Conservation (phyloP, 2,329 filamentous ascomycete genomes). For the Spiromastix sp. region DNA sequence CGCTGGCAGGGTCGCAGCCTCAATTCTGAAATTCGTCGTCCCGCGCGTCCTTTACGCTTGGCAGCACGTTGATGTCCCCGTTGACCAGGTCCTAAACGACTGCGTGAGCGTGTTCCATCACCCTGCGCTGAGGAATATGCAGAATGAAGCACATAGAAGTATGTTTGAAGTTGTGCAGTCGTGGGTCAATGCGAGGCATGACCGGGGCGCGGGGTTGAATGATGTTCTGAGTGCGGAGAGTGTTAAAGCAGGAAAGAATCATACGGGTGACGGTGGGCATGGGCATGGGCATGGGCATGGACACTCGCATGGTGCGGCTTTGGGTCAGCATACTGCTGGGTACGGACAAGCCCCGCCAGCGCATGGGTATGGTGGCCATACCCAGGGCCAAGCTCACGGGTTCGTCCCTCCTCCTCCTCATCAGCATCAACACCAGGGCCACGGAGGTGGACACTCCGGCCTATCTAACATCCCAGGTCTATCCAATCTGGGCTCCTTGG, state of each 20-base stretch:
- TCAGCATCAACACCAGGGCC: slow-evolving; percentile 9
- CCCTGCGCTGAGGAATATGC: slow-evolving; percentile 66
- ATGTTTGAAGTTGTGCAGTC: slow-evolving; percentile 82
- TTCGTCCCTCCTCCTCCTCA: slow-evolving; percentile 5
- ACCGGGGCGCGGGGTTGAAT: slow-evolving; percentile 58
- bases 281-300: slow-evolving; percentile 10
- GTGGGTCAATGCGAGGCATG: slow-evolving; percentile 64
- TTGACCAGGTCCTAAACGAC: slow-evolving; percentile 75
- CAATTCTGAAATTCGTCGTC: slow-evolving; percentile 75
- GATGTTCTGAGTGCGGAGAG: slow-evolving; percentile 70
- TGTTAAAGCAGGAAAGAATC: slow-evolving; percentile 75
- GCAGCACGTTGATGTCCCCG: slow-evolving; percentile 74
- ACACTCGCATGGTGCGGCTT: slow-evolving; percentile 2
- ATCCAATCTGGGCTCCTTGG: slow-evolving; percentile 7
- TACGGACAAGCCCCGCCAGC: no score
- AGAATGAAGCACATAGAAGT: slow-evolving; percentile 66
- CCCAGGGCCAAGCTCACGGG: slow-evolving; percentile 4
- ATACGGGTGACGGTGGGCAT: slow-evolving; percentile 33
- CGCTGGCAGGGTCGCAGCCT: slow-evolving; percentile 61
- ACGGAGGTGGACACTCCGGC: slow-evolving; percentile 19
- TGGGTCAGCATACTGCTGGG: no score
- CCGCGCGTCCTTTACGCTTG: slow-evolving; percentile 86
- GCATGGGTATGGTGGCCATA: slow-evolving; percentile 7
- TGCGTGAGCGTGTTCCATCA: slow-evolving; percentile 82
- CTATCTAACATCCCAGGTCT: slow-evolving; percentile 12